Percentiles rank a stretch among this genome's conserved stretches.
phyloP scores from a whole-genome alignment of 768 basidiomycete species.

The Russula virescens region DNA sequence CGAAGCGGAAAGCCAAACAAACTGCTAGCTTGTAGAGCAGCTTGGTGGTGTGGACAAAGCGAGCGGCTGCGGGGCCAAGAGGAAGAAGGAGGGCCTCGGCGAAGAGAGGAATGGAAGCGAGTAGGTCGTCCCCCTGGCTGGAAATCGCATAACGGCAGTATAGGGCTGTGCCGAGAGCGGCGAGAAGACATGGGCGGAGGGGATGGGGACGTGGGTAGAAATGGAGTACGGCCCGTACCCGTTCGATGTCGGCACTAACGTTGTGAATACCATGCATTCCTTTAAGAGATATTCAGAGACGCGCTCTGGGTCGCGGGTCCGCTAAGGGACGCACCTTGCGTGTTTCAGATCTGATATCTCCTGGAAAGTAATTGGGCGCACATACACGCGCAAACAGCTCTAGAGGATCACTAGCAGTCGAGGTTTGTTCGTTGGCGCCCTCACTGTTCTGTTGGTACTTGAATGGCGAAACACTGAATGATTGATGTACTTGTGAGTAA shows the following conservation, averaged over 20 bases:
- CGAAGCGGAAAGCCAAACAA: background rate
- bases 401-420: too few species aligned
- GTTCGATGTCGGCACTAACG: background rate
- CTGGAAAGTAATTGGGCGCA: too few species aligned
- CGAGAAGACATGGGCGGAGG: background rate
- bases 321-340: too few species aligned
- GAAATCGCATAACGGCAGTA: background rate
- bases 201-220: background rate
- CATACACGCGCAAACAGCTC: too few species aligned
- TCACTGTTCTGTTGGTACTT: too few species aligned
- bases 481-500: too few species aligned
- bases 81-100: conserved; percentile 10
- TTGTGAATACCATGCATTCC: background rate
- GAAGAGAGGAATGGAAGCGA: background rate
- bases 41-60: background rate
- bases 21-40: conserved; percentile 1
- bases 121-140: background rate
- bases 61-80: background rate
- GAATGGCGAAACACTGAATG: too few species aligned
- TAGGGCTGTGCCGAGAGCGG: background rate
- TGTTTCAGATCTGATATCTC: too few species aligned
- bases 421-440: too few species aligned
- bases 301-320: too few species aligned
- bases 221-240: background rate
- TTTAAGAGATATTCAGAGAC: background rate